A percentile compares a stretch with the other conserved stretches of the same genome.
Evolutionary conservation across 2,329 filamentous ascomycete species (phyloP).

Genomic region (Pseudovirgaria hyperparasitica): DNA sequence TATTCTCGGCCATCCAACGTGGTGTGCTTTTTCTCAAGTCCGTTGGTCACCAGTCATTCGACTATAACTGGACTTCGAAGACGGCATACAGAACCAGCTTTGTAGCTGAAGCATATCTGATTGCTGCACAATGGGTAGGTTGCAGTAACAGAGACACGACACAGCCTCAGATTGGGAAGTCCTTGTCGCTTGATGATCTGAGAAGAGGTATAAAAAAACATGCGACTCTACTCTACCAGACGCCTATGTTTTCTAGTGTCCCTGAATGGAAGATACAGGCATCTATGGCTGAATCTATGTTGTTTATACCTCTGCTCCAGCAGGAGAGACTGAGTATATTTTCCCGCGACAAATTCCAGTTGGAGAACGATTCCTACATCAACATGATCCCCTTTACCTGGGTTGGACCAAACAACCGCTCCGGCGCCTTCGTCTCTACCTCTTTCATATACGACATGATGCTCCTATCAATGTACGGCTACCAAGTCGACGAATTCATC

Average conservation of each 20-base stretch:
- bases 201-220: conserved; percentile 7
- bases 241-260: conserved; percentile 3
- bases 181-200: conserved; percentile 4
- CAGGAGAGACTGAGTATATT: conserved; percentile 7
- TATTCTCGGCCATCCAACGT: too few relatives aligned
- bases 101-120: conserved; percentile 12
- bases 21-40: too few relatives aligned
- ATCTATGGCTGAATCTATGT: conserved; percentile 5
- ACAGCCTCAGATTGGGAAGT: conserved; percentile 3
- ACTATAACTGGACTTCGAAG: conserved; percentile 9
- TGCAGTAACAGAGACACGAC: conserved; percentile 2
- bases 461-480: conserved; percentile 13
- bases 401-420: conserved; percentile 9
- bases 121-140: conserved; percentile 15
- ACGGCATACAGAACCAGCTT: conserved; percentile 8
- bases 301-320: conserved; percentile 4
- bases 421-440: conserved; percentile 4
- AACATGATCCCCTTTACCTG: conserved; percentile 15
- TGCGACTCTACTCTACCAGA: conserved; percentile 5
- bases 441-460: conserved; percentile 15
- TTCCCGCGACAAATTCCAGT: conserved; percentile 13
- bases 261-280: conserved; percentile 8
- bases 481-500: conserved; percentile 16
- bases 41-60: too few relatives aligned
- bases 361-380: too few relatives aligned